Evolutionary conservation across 1,284 basidiomycete species (phyloP).

Genomic region (Rhodotorula sp.): DNA sequence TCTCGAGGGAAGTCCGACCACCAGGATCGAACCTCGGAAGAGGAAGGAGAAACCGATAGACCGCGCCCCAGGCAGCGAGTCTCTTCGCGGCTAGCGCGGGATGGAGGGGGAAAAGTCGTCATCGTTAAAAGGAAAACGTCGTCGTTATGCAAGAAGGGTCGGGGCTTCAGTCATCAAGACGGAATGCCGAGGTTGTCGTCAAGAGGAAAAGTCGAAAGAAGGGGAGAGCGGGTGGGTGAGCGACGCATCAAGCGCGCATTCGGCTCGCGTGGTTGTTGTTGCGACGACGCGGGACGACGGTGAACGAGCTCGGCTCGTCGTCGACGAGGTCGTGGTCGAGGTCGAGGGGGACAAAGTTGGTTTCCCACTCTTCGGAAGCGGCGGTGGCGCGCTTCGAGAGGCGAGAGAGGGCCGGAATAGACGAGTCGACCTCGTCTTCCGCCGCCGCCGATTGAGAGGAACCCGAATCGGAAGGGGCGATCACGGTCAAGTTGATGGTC

Average conservation of each 20-base stretch:
- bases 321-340: neutral
- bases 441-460: too few species aligned
- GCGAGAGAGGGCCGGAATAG: conserved; percentile 22
- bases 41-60: neutral
- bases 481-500: conserved; percentile 39
- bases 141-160: neutral
- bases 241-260: conserved; percentile 1
- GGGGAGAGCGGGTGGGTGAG: neutral
- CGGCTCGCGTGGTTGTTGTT: conserved; percentile 15
- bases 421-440: conserved; percentile 19
- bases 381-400: conserved; percentile 13
- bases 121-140: neutral
- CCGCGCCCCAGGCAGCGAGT: conserved; percentile 32
- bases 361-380: conserved; percentile 15
- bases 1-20: neutral
- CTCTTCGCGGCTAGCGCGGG: conserved; percentile 36
- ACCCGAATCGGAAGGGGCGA: conserved; percentile 18
- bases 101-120: neutral
- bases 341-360: conserved; percentile 7
- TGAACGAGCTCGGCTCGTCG: neutral
- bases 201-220: conserved; percentile 2
- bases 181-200: neutral
- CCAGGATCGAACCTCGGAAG: neutral
- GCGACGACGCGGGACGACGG: neutral
- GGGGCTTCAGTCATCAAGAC: neutral